phyloP scores from a whole-genome alignment of 129 eudicot species.

The Erigeron canadensis region DNA sequence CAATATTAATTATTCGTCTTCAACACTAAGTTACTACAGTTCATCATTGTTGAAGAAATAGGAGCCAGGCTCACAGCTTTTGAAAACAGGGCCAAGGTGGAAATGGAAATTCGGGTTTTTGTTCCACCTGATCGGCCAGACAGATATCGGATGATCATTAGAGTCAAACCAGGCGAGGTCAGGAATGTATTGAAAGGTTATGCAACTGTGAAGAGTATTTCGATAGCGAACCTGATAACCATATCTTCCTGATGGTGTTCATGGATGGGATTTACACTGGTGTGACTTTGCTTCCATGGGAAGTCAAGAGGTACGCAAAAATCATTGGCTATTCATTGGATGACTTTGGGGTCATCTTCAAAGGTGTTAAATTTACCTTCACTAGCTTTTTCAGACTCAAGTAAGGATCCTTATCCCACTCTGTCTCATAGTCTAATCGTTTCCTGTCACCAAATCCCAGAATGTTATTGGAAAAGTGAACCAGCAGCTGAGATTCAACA shows the following conservation, averaged over 20 bases:
- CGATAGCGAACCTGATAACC: slow-evolving; percentile 4
- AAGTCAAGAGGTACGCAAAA: slow-evolving; percentile 36
- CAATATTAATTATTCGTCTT: neutral
- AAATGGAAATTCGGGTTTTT: slow-evolving; percentile 43
- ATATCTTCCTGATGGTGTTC: slow-evolving; percentile 37
- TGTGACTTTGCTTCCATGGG: slow-evolving; percentile 29
- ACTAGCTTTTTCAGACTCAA: slow-evolving; percentile 22
- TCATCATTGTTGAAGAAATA: slow-evolving; percentile 21
- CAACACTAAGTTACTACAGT: slow-evolving; percentile 5
- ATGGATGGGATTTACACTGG: slow-evolving; percentile 36
- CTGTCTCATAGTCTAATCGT: too few species aligned
- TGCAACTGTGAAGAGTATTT: slow-evolving; percentile 12
- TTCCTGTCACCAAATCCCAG: neutral
- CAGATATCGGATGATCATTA: slow-evolving; percentile 32
- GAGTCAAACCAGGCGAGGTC: slow-evolving; percentile 37
- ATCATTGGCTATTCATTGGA: slow-evolving; percentile 39
- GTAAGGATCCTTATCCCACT: slow-evolving; percentile 1
- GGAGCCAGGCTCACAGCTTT: slow-evolving; percentile 32
- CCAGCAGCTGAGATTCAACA: neutral
- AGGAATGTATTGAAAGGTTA: slow-evolving; percentile 26
- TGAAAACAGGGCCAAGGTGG: slow-evolving; percentile 36
- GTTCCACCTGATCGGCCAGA: slow-evolving; percentile 43
- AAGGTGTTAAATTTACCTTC: slow-evolving; percentile 31
- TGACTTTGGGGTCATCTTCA: slow-evolving; percentile 19
- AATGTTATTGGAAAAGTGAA: neutral